phyloP scores from a whole-genome alignment of 2,329 filamentous ascomycete species.

The Talaromyces atroroseus region DNA sequence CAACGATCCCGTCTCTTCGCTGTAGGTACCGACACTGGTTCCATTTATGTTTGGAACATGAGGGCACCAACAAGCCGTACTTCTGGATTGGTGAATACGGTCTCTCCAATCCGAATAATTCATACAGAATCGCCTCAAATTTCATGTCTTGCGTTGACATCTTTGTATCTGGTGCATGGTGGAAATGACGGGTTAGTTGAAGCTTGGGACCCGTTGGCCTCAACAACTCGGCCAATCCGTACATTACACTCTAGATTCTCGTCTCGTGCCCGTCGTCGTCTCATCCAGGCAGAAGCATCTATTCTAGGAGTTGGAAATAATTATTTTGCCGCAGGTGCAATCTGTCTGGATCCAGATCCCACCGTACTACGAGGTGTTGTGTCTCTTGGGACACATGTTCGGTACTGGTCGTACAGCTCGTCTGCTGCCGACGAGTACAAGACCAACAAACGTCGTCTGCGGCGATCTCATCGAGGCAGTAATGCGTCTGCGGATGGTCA shows the following conservation, averaged over 20 bases:
- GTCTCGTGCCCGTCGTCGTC: slow-evolving; percentile 72
- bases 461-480: slow-evolving; percentile 61
- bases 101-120: slow-evolving; percentile 72
- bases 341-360: slow-evolving; percentile 81
- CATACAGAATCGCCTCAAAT: slow-evolving; percentile 87
- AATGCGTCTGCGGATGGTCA: slow-evolving; percentile 51
- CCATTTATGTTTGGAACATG: slow-evolving; percentile 79
- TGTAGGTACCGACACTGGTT: slow-evolving; percentile 71
- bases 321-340: slow-evolving; percentile 74
- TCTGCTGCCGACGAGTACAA: slow-evolving; percentile 65
- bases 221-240: slow-evolving; percentile 68
- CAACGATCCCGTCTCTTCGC: slow-evolving; percentile 76
- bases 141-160: slow-evolving; percentile 73
- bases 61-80: slow-evolving; percentile 58
- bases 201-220: slow-evolving; percentile 92
- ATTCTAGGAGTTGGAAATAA: slow-evolving; percentile 65
- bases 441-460: slow-evolving; percentile 70
- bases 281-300: slow-evolving; percentile 61
- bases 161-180: slow-evolving; percentile 84
- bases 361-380: slow-evolving; percentile 80
- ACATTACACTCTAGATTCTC: slow-evolving; percentile 83
- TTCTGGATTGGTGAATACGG: slow-evolving; percentile 50
- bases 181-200: slow-evolving; percentile 93
- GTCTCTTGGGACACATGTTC: slow-evolving; percentile 77
- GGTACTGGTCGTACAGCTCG: slow-evolving; percentile 94